Base-by-base conservation (phyloP, 768 basidiomycete genomes). In the Saitozyma podzolica region DNA sequence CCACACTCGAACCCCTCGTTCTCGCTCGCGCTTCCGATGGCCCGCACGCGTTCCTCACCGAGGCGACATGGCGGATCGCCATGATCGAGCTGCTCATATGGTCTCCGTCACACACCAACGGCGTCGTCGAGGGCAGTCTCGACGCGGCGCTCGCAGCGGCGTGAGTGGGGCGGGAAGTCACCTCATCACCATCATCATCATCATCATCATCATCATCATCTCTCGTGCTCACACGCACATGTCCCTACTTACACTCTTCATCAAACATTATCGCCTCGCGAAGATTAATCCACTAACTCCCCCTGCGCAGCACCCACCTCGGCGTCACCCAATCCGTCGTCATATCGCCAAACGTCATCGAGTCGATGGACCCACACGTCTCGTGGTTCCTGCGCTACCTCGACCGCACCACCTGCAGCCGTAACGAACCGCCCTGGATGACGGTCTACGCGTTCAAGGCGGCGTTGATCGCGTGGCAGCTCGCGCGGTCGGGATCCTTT, bases 101-200 rank as follows among this genome's bases (percentile, higher is more conserved):
- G 73, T 64, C 59, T 7, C 61, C 66, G 9, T 55, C 73, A 6
- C 73, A 75, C 51, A 75, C 69, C 43, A 56, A 60, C n/a, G 73
- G 73, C 3, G 50, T 75, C 9, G 64, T 75, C 13, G 73, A 75
- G 48, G 39, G 42, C 16, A 66, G 62, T 48, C n/a, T 75, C 11
- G 73, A 75, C 29, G 73, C 68, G 0, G 70, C 70, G 11, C 40
- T 75, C 13, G 73, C 73, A 39, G 72, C 70, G n/a, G 62, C 68
- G 73, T 75, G 43, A 62, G 69, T 68, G 16, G 13, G 45, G 45
- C 11, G n/a, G n/a, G 19, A n/a, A n/a, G n/a, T n/a, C n/a, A n/a
- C n/a, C n/a, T n/a, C n/a, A n/a, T n/a, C n/a, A n/a, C n/a, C n/a
- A n/a, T n/a, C n/a, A n/a, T n/a, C n/a, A n/a, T n/a, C n/a, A n/a